Evolutionary conservation across 768 basidiomycete species (phyloP), one percentile per base, ranked within the genome.

Genomic region (Suillus subluteus): DNA sequence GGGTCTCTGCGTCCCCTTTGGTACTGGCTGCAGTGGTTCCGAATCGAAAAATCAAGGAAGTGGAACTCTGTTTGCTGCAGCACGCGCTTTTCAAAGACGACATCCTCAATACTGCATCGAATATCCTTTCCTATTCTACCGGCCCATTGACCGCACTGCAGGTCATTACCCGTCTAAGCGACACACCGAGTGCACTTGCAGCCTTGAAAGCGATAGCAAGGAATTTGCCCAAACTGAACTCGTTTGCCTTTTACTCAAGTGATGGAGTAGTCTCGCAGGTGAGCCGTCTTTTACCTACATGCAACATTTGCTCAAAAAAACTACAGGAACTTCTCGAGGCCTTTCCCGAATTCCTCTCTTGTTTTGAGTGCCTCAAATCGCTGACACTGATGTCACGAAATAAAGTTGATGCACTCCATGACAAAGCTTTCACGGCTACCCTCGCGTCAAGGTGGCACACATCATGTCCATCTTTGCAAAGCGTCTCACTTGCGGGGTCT

Each of bases 11-110:
- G 0, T 67, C 71, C 13, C 74, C 75, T 18, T 70, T 71, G 32
- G 71, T 74, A 35, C 63, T 76, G 18, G 69, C 75, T 6, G 62
- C 67, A 32, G 69, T 75, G 11, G 71, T 76, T 26, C 75, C 75
- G 0, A 68, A 67, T 30, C 68, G 75, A 44, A 63, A 71, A 35
- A 68, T 76, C 16, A 58, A 61, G 35, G 70, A 72, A 46, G 73
- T 75, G 12, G 75, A 76, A 52, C 63, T 76, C 26, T 74, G 72
- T 52, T 66, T 76, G 41, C 62, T 69, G 40, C 64, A 74, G 30
- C 72, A 73, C 3, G 74, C 69, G 66, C 58, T 73, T 13, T 69
- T 76, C 58, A 74, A 67, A 43, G 65, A 68, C 21, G 73, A 74
- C 6, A 68, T 76, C 23, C 52, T 76, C 35, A 68, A 67, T 48